Evolutionary conservation across 371 early-diverging fungal species (phyloP), one percentile per base, ranked within the genome.

Genomic region (Mucor mucedo): DNA sequence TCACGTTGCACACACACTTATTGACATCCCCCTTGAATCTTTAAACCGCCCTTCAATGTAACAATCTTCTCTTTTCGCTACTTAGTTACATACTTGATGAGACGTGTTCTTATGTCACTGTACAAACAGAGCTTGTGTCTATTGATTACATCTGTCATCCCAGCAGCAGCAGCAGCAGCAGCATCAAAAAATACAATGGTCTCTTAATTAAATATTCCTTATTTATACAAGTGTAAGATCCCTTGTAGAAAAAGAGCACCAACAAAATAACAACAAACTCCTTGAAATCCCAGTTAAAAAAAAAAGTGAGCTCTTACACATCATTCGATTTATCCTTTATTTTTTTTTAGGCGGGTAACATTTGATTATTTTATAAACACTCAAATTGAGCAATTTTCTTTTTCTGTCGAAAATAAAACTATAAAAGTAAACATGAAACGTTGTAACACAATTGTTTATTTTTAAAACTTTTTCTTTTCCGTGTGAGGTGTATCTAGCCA

Each of bases 1-100:
- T 54, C 29, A 40, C 16, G 65, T 65, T 48, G 55, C 40, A 65
- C 65, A 65, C 40, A 44, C 39, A 48, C 50, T 49, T 56, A 49
- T 63, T 63, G 55, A 50, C 56, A 56, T 40, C n/a, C 35, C 48
- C 58, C 58, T 64, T 58, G 44, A 10, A n/a, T 32, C 42, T 45
- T 30, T 32, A 44, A 40, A 32, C 45, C 33, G 47, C 57, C 33
- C 27, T 32, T 42, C 16, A 13, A 32, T 42, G 57, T 50, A 30
- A 50, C 50, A n/a, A 47, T 47, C 50, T 30, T 8, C 32, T 28
- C 32, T 47, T 50, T 50, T 29, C 11, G 21, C 10, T 21, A 9
- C 10, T 21, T n/a, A n/a, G n/a, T 21, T 21, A 21, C 21, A 21
- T 21, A 21, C 21, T 21, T 21, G 21, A 21, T 21, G 21, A 21